Percentiles rank a stretch among this genome's conserved stretches.
Conservation (phyloP, 495 filamentous ascomycete species). For the Neurospora sp. region DNA sequence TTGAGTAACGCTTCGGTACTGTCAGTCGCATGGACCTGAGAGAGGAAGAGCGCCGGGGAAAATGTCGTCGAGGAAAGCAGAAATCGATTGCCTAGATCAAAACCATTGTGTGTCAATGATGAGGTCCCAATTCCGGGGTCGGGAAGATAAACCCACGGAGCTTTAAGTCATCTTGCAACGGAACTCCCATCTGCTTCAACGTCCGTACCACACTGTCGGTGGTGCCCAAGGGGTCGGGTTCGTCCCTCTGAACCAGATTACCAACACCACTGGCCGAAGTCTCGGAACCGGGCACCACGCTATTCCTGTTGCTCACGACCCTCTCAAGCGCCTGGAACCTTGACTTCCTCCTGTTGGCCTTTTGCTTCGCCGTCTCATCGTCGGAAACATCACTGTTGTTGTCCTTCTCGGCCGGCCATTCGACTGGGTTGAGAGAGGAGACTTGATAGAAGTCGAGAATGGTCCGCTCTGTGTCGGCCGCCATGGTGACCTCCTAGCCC, state of each 20-base stretch:
- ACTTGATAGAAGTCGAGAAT: slow-evolving; percentile 88
- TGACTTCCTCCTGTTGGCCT: slow-evolving; percentile 55
- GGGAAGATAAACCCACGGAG: slow-evolving; percentile 46
- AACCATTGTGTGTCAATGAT: not conserved
- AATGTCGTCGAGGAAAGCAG: slow-evolving; percentile 92
- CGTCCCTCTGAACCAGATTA: slow-evolving; percentile 75
- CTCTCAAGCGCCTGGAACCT: slow-evolving; percentile 77
- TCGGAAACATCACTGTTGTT: slow-evolving; percentile 56
- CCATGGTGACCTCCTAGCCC: not conserved
- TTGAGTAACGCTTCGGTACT: slow-evolving; percentile 68
- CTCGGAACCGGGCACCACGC: slow-evolving; percentile 56
- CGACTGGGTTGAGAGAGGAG: slow-evolving; percentile 62
- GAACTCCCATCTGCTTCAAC: slow-evolving; percentile 62
- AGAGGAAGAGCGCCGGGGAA: slow-evolving; percentile 81
- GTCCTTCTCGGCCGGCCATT: slow-evolving; percentile 80
- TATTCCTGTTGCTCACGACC: slow-evolving; percentile 54
- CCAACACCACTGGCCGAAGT: slow-evolving; percentile 56
- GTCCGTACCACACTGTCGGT: slow-evolving; percentile 75
- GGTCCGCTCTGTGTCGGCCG: slow-evolving; percentile 51
- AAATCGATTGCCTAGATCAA: slow-evolving; percentile 66
- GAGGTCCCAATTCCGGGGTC: not conserved
- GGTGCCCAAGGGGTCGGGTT: slow-evolving; percentile 78
- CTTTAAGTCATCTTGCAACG: slow-evolving; percentile 73
- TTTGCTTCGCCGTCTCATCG: slow-evolving; percentile 44
- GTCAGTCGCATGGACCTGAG: slow-evolving; percentile 76